Percentiles rank a stretch among this genome's conserved stretches.
phyloP scores from a whole-genome alignment of 768 basidiomycete genomes.

The Boletellus emodensis region DNA sequence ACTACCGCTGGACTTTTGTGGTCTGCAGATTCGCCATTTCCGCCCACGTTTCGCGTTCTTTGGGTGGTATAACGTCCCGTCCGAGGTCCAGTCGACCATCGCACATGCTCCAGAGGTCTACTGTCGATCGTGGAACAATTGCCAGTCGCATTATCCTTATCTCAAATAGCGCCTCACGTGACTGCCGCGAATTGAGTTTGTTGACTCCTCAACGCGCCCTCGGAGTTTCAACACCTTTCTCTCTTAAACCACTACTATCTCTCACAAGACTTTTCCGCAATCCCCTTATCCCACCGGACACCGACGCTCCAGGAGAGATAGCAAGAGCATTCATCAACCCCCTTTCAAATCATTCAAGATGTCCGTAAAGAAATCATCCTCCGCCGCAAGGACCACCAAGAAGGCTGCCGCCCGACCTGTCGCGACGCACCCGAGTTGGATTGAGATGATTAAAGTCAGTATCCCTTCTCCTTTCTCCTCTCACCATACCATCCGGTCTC shows the following conservation, averaged over 20 bases:
- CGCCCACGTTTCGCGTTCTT: conserved; percentile 17
- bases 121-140: conserved; percentile 7
- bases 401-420: conserved; percentile 31
- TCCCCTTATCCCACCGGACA: conserved; percentile 14
- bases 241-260: conserved; percentile 49
- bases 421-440: conserved; percentile 49
- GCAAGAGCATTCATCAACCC: conserved; percentile 14
- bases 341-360: conserved; percentile 22
- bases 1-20: conserved; percentile 16
- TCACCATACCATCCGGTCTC: conserved; percentile 13
- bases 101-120: neutral
- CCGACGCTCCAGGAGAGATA: conserved; percentile 10
- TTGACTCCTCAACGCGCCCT: conserved; percentile 38
- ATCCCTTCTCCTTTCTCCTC: conserved; percentile 10
- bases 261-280: conserved; percentile 22
- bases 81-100: conserved; percentile 1
- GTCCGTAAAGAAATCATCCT: conserved; percentile 44
- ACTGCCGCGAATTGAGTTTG: conserved; percentile 38
- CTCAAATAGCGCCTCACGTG: conserved; percentile 34
- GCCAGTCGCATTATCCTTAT: conserved; percentile 22
- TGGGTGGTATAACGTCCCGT: conserved; percentile 11
- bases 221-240: conserved; percentile 40
- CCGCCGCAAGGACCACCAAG: conserved; percentile 41
- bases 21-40: neutral
- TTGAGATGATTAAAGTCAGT: conserved; percentile 80